phyloP scores from a whole-genome alignment of 2,329 filamentous ascomycete species.

The Claviceps citrina region DNA sequence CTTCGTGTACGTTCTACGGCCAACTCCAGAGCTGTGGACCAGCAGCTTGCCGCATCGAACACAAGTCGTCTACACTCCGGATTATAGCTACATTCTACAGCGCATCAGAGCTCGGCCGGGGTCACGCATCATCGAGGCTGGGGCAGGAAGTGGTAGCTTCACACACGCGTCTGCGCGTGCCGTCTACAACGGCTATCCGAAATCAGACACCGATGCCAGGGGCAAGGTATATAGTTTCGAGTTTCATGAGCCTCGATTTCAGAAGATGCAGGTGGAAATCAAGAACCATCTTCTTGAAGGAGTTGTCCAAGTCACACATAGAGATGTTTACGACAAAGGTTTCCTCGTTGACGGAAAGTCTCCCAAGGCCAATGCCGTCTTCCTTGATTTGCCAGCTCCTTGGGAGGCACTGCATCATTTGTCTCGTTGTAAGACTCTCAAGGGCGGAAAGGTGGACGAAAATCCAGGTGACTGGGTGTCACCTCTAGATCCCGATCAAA shows the following conservation, averaged over 20 bases:
- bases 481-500: constrained; percentile 53
- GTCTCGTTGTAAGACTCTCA: constrained; percentile 31
- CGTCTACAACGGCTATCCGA: constrained; percentile 57
- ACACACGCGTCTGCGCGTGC: constrained; percentile 65
- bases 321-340: constrained; percentile 63
- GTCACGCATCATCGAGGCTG: constrained; percentile 60
- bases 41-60: constrained; percentile 65
- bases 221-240: constrained; percentile 74
- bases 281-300: constrained; percentile 47
- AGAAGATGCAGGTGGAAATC: constrained; percentile 55
- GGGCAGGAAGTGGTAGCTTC: constrained; percentile 70
- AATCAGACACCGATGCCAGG: constrained; percentile 24
- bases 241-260: constrained; percentile 58
- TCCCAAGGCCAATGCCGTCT: constrained; percentile 54
- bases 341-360: constrained; percentile 48
- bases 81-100: constrained; percentile 74
- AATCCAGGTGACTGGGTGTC: constrained; percentile 30
- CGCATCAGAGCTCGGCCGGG: constrained; percentile 60
- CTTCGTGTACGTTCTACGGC: constrained; percentile 64
- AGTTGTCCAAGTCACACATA: constrained; percentile 57
- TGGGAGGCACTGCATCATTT: constrained; percentile 68
- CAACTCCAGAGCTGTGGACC: constrained; percentile 73
- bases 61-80: constrained; percentile 74
- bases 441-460: constrained; percentile 11
- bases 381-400: constrained; percentile 66